Evolutionary conservation across 1,139 yeast genomes (phyloP).

Genomic region (Diutina rugosa): DNA sequence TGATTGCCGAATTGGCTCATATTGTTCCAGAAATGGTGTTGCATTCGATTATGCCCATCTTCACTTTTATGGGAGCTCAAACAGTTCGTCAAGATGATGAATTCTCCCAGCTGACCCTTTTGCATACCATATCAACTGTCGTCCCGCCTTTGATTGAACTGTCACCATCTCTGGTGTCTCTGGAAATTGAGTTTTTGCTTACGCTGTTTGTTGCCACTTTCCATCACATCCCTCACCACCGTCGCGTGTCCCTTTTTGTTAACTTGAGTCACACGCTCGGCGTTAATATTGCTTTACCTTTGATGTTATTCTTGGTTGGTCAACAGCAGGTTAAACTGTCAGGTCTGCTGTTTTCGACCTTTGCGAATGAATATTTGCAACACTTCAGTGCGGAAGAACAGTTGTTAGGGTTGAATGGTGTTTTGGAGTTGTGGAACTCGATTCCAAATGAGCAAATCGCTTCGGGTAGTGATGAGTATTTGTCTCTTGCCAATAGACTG

Average conservation of each 20-base stretch:
- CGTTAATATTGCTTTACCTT: conserved; percentile 51
- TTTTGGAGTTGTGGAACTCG: conserved; percentile 39
- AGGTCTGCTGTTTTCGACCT: conserved; percentile 39
- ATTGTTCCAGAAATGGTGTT: conserved; percentile 83
- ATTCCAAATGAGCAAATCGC: conserved; percentile 31
- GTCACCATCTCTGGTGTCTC: conserved; percentile 35
- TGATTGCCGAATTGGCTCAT: conserved; percentile 78
- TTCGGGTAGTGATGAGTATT: conserved; percentile 23
- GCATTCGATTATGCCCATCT: conserved; percentile 97
- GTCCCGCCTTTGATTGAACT: conserved; percentile 78
- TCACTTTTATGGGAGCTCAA: conserved; percentile 98
- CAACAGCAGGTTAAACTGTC: conserved; percentile 30
- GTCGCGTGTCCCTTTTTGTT: conserved; percentile 75
- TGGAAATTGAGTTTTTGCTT: conserved; percentile 72
- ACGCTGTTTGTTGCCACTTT: conserved; percentile 89
- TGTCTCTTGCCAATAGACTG: conserved; percentile 36
- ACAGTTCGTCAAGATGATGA: conserved; percentile 95
- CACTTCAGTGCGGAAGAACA: conserved; percentile 61
- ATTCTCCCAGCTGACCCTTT: conserved; percentile 83
- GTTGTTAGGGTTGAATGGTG: conserved; percentile 43
- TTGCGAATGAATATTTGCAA: conserved; percentile 55
- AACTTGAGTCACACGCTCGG: conserved; percentile 72
- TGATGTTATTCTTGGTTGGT: conserved; percentile 67
- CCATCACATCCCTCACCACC: conserved; percentile 91
- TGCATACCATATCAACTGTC: conserved; percentile 80